These are phyloP conservation scores for Ilyonectria sp. DNA, from an alignment of 2,329 filamentous ascomycete species.

Conservation along the genomic window DNA sequence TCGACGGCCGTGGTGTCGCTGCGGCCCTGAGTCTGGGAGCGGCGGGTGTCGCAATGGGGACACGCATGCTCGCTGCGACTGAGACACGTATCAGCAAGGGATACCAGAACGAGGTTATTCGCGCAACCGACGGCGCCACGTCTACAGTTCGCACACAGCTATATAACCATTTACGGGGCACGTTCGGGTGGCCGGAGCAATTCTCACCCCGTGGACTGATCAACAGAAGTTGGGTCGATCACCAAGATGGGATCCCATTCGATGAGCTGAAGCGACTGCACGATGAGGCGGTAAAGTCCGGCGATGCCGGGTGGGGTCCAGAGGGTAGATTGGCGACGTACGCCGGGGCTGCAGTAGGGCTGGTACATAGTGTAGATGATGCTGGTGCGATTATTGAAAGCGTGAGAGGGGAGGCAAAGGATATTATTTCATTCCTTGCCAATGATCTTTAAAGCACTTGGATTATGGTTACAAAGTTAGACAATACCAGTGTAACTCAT, in stretches of 20 bases:
- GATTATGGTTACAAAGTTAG: not conserved
- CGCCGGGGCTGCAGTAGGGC: constrained; percentile 62
- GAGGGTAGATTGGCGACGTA: constrained; percentile 66
- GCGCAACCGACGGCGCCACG: constrained; percentile 56
- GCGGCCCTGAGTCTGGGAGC: constrained; percentile 67
- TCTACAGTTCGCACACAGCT: constrained; percentile 59
- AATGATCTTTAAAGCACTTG: not conserved
- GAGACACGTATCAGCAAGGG: constrained; percentile 58
- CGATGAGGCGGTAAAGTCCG: constrained; percentile 52
- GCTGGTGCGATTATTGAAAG: constrained; percentile 57
- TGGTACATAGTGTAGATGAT: constrained; percentile 57
- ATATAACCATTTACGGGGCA: constrained; percentile 61
- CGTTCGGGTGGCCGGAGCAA: constrained; percentile 57
- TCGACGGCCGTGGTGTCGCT: constrained; percentile 65
- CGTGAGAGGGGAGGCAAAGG: constrained; percentile 48
- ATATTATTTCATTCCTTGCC: constrained; percentile 8
- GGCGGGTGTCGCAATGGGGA: constrained; percentile 72
- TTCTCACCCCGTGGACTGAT: constrained; percentile 58
- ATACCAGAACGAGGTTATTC: constrained; percentile 60
- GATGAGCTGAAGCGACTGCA: constrained; percentile 61
- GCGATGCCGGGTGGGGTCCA: constrained; percentile 63
- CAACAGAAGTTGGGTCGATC: constrained; percentile 56
- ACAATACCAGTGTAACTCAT: not conserved
- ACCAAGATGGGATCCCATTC: constrained; percentile 56
- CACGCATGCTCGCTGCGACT: constrained; percentile 70